These are phyloP conservation scores for Paecilomyces fulvus DNA, from an alignment of 2,329 filamentous ascomycete genomes.

Conservation along the genomic window DNA sequence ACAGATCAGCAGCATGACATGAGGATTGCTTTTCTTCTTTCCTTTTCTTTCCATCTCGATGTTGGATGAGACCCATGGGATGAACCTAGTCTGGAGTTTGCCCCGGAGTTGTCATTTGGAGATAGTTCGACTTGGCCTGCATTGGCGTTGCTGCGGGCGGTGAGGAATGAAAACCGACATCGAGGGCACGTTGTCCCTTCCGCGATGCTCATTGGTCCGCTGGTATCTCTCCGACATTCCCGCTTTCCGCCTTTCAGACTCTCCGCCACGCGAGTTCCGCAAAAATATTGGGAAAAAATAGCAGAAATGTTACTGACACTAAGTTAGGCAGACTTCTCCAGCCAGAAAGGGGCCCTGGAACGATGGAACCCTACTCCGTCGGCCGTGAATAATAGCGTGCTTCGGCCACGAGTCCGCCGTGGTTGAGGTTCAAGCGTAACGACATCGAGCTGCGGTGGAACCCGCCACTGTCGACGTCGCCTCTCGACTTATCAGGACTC, in stretches of 20 bases:
- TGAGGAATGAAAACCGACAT: neutral
- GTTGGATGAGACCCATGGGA: no score
- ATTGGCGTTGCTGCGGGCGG: neutral
- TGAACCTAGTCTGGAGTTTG: no score
- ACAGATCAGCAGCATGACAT: neutral
- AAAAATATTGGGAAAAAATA: neutral
- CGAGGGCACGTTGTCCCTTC: neutral
- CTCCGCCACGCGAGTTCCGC: neutral
- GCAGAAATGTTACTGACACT: neutral
- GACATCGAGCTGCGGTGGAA: neutral
- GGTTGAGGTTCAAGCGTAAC: no score
- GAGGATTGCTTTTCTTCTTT: no score
- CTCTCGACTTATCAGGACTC: neutral
- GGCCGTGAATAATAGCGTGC: neutral
- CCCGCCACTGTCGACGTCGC: neutral
- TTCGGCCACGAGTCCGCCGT: no score
- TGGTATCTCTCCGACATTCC: neutral
- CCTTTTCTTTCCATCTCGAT: no score
- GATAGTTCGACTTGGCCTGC: neutral
- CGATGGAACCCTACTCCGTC: neutral
- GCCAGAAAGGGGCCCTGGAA: neutral
- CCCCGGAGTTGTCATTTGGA: no score
- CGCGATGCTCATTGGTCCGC: neutral
- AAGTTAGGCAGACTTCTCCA: neutral
- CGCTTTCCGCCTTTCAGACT: neutral